These are phyloP conservation scores for Kwoniella dendrophila DNA, from an alignment of 768 basidiomycete species.

Conservation along the genomic window DNA sequence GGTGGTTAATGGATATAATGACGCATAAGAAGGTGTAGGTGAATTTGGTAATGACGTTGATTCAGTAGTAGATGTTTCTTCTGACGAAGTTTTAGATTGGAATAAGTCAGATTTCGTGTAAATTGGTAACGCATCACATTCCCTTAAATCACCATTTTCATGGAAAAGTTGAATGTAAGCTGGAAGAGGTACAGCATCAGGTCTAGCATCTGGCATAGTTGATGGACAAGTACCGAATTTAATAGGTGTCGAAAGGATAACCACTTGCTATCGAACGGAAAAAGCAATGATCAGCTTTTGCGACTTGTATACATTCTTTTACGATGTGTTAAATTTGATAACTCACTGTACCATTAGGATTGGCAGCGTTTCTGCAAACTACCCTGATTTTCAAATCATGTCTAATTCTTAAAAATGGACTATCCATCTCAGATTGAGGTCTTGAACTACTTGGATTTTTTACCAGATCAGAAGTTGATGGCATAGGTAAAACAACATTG, in stretches of 20 bases:
- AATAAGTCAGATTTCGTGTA: constrained; percentile 24
- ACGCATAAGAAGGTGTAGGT: constrained; percentile 14
- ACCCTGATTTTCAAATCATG: constrained; percentile 52
- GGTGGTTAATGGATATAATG: constrained; percentile 4
- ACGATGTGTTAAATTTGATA: not conserved
- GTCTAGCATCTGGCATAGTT: constrained; percentile 18
- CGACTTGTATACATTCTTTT: not conserved
- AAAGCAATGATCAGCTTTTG: not conserved
- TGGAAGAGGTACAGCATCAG: constrained; percentile 31
- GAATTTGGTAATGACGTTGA: constrained; percentile 4
- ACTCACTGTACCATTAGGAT: constrained; percentile 26
- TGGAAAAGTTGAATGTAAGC: constrained; percentile 54
- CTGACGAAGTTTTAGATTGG: too few relatives aligned
- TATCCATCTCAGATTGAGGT: constrained; percentile 46
- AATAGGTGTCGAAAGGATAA: constrained; percentile 51
- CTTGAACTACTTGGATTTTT: constrained; percentile 14
- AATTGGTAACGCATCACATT: constrained; percentile 49
- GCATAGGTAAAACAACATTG: constrained; percentile 54
- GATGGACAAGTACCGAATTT: constrained; percentile 46
- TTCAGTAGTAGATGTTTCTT: too few relatives aligned
- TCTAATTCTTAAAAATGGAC: constrained; percentile 48
- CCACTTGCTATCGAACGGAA: constrained; percentile 29
- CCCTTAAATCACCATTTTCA: constrained; percentile 49
- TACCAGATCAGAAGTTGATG: constrained; percentile 15
- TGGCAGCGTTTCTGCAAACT: constrained; percentile 30